phyloP scores from a whole-genome alignment of 257 asterid species.

The Solanum medicagineum region DNA sequence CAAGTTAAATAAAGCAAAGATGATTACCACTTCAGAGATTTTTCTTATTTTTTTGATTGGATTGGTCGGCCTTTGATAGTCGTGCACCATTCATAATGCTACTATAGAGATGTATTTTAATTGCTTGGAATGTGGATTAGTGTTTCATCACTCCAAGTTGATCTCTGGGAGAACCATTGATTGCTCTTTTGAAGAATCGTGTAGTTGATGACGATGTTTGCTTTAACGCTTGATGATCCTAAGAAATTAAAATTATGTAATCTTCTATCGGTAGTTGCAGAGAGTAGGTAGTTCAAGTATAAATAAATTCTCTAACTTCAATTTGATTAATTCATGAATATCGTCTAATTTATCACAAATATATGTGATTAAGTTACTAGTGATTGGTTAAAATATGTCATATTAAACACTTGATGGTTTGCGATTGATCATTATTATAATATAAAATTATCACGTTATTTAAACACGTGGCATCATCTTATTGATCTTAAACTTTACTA shows the following conservation, averaged over 20 bases:
- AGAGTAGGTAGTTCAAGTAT: neutral
- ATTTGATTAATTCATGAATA: neutral
- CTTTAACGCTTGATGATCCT: neutral
- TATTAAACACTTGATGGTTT: neutral
- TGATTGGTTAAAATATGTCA: neutral
- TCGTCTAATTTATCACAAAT: neutral
- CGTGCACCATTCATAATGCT: too few relatives aligned
- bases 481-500: neutral
- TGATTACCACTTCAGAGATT: too few relatives aligned
- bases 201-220: neutral
- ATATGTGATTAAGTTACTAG: neutral
- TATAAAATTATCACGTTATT: neutral
- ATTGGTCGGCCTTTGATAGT: too few relatives aligned
- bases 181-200: neutral
- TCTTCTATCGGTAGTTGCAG: neutral
- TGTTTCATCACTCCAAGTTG: neutral
- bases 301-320: neutral
- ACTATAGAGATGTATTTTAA: neutral
- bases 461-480: neutral
- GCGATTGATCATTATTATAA: neutral
- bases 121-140: neutral
- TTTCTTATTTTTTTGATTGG: too few relatives aligned
- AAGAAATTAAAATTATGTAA: neutral
- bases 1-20: too few relatives aligned
- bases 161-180: neutral